Base-by-base conservation (phyloP, 2,329 filamentous ascomycete genomes). In the Aspergillus japonicus region DNA sequence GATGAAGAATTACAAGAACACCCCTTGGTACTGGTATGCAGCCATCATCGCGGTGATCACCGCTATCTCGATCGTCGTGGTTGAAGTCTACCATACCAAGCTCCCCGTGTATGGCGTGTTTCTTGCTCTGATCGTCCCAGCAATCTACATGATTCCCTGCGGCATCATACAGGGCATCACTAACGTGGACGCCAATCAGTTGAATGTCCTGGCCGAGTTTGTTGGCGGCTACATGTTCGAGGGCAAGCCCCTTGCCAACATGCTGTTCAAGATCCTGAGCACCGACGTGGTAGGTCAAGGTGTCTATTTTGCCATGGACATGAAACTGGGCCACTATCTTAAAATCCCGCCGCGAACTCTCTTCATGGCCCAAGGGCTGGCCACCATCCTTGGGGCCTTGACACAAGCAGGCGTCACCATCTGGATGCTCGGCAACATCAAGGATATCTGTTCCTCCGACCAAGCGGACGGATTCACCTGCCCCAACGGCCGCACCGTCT, bases 401-500 rank as follows among this genome's bases (percentile, higher is more conserved):
- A 78, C 78, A 0, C 80, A 82, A 29, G 69, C 68, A 0, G 74
- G 72, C 1, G 75, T 78, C 11, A 69, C 72, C 8, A 60, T 74
- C 29, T 78, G 74, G 71, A 75, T 75, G 66, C 62, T 78, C 54
- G 70, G 74, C 49, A 57, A 81, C 57, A 75, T 83, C 47, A 62
- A 73, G 0, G 74, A 71, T 1, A 77, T 82, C 54, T 82, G 80
- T 64, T 65, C 69, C 14, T 59, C 64, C 1, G 73, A 74, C 54
- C 78, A 81, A 55, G 63, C 75, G 0, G 78, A 81, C 59, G 75
- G 78, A 5, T 83, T 82, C 67, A 78, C 75, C 21, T 84, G 82
- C 63, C 80, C 81, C 14, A 75, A 77, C 60, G 80, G 79, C 7
- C 75, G 78, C n/a, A 79, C 78, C n/a, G 76, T 80, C 4, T 81